phyloP scores from a whole-genome alignment of 1,139 yeast species.

The Yamadazyma spencermartinsiae region DNA sequence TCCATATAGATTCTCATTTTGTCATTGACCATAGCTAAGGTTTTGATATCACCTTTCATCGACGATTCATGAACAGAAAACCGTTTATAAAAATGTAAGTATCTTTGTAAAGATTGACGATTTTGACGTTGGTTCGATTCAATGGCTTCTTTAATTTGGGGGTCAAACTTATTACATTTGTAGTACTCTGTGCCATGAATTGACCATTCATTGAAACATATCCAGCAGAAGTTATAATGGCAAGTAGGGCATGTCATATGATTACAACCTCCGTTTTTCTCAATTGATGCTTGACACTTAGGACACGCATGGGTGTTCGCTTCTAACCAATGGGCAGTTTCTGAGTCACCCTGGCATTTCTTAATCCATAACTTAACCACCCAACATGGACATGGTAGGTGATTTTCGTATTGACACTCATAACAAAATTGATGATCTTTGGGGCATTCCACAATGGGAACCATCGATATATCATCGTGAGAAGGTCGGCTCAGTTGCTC shows the following conservation, averaged over 20 bases:
- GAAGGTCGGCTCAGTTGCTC: constrained; percentile 25
- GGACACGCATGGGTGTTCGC: constrained; percentile 88
- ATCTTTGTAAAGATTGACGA: constrained; percentile 56
- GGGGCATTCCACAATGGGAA: constrained; percentile 71
- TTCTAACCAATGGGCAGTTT: constrained; percentile 86
- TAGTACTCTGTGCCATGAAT: constrained; percentile 67
- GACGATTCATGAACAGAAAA: constrained; percentile 80
- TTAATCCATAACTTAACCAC: constrained; percentile 71
- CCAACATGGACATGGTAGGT: constrained; percentile 80
- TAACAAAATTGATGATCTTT: constrained; percentile 77
- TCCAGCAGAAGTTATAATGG: constrained; percentile 86
- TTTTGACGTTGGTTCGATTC: constrained; percentile 34
- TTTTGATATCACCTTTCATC: constrained; percentile 66
- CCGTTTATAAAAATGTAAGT: constrained; percentile 74
- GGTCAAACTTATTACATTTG: constrained; percentile 65
- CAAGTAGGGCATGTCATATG: constrained; percentile 92
- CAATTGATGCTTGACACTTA: constrained; percentile 59
- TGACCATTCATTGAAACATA: constrained; percentile 77
- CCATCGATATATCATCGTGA: constrained; percentile 22
- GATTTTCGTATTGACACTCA: constrained; percentile 74
- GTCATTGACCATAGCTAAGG: constrained; percentile 61
- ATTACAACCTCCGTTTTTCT: constrained; percentile 93
- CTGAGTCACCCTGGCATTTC: constrained; percentile 84
- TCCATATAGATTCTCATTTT: constrained; percentile 63
- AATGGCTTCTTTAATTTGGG: constrained; percentile 31